These are phyloP conservation scores for Gymnopilus junonius DNA, from an alignment of 768 basidiomycete species.

Conservation along the genomic window DNA sequence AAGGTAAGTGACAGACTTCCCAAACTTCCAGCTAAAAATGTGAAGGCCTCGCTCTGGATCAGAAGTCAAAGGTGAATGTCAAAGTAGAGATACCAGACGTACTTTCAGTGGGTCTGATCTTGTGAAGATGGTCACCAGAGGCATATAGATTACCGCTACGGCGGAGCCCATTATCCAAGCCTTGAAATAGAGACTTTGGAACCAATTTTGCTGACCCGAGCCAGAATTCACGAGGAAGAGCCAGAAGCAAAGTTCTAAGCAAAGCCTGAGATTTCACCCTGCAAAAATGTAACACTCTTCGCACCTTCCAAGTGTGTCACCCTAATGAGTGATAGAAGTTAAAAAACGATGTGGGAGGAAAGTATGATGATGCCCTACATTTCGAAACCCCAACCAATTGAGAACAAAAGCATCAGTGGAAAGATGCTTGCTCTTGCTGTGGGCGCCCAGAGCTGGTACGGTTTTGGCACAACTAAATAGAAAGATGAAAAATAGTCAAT, in stretches of 20 bases:
- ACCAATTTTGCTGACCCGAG: conserved; percentile 73
- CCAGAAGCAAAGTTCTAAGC: conserved; percentile 84
- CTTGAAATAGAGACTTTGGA: conserved; percentile 74
- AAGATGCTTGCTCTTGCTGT: conserved; percentile 54
- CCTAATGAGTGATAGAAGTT: conserved; percentile 38
- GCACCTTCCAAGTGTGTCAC: conserved; percentile 82
- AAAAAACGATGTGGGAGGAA: not conserved
- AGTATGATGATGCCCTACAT: conserved; percentile 51
- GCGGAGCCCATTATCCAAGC: conserved; percentile 70
- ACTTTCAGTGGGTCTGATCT: conserved; percentile 65
- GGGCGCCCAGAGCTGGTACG: conserved; percentile 59
- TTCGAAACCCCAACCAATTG: conserved; percentile 75
- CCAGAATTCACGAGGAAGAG: conserved; percentile 76
- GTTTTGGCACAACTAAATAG: conserved; percentile 64
- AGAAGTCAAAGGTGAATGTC: conserved; percentile 10
- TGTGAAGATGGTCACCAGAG: conserved; percentile 68
- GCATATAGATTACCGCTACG: conserved; percentile 67
- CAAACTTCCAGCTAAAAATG: conserved; percentile 69
- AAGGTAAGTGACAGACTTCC: conserved; percentile 73
- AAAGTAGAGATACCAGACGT: conserved; percentile 16
- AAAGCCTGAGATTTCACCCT: not conserved
- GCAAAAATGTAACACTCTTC: not conserved
- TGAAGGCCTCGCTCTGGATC: conserved; percentile 67
- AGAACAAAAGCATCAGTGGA: conserved; percentile 66
- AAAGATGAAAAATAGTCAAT: conserved; percentile 1